Base-by-base conservation (phyloP, 139 green algal genomes). In the Pleodorina starrii region DNA sequence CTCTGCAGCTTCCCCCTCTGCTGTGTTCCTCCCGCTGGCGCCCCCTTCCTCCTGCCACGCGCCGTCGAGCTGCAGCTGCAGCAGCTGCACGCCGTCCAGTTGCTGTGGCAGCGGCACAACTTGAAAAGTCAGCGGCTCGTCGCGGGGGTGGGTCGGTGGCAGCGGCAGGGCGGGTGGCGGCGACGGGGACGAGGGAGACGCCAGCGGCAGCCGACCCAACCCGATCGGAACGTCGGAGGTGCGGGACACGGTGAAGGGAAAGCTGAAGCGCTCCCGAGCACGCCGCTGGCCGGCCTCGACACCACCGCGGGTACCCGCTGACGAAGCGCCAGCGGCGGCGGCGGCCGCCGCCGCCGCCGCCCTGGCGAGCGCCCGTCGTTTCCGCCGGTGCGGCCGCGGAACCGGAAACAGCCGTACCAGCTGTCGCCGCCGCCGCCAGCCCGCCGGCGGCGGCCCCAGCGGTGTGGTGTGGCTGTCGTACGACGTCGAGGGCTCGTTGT, bases 171-270 rank as follows among this genome's bases (percentile, higher is more conserved):
- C n/a, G n/a, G n/a, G n/a, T n/a, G n/a, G n/a, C n/a, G n/a, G n/a
- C n/a, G n/a, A n/a, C n/a, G n/a, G n/a, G n/a, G n/a, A n/a, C n/a
- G n/a, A n/a, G n/a, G n/a, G n/a, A n/a, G n/a, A 60, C 17, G 14
- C 17, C 14, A 60, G 51, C 17, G 51, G 51, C 51, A 60, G 14
- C 51, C 51, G 17, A n/a, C 25, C 6, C 32, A 50, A 16, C 1
- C 69, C 72, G 42, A 85, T 85, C 51, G 78, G 78, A 5, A 32
- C 43, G 0, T 85, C 78, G 0, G 78, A 85, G 35, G 78, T 85
- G 23, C 78, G 51, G 32, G 78, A 85, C 3, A 85, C 54, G 25
- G 78, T 85, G 38, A 73, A 74, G 23, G 78, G 75, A 10, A 82
- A 42, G 44, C 25, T 42, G 44, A 68, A 69, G 29, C 32, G 29